These are phyloP conservation scores for Fusarium globosum DNA, from an alignment of 2,329 filamentous ascomycete species.

Conservation along the genomic window DNA sequence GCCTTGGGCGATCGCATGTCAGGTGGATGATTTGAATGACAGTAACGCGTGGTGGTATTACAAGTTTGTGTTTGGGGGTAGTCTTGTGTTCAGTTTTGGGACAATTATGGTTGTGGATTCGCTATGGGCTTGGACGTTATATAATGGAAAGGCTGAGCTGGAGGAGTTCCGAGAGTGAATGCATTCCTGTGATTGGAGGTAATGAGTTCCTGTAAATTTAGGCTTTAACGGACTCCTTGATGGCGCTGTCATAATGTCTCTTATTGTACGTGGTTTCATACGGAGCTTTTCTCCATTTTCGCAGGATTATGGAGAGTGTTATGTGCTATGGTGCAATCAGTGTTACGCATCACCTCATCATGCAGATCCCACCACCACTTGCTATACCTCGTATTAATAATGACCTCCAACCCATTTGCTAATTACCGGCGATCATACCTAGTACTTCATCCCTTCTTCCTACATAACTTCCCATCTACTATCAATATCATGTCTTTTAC, in stretches of 20 bases:
- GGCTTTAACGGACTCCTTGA: background rate
- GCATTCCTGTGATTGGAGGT: background rate
- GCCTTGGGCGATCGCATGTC: conserved; percentile 75
- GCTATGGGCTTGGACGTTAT: conserved; percentile 64
- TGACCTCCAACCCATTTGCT: background rate
- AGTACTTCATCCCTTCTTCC: background rate
- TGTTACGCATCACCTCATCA: conserved; percentile 19
- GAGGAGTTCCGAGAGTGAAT: conserved; percentile 47
- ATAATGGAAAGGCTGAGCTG: conserved; percentile 56
- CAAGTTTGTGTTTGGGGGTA: conserved; percentile 73
- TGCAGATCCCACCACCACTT: background rate
- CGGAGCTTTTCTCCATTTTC: no score
- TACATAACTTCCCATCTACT: background rate
- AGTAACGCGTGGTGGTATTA: conserved; percentile 75
- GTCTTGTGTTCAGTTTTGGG: conserved; percentile 74
- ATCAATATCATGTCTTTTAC: conserved; percentile 15
- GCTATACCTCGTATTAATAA: background rate
- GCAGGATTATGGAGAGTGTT: background rate
- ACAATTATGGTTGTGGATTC: conserved; percentile 62
- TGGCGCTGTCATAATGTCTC: accelerated
- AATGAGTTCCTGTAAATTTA: background rate
- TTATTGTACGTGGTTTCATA: background rate
- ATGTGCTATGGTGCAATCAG: conserved; percentile 17
- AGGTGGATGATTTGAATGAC: conserved; percentile 57
- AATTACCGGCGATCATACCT: background rate